Percentiles rank a stretch among this genome's conserved stretches.
phyloP scores from a whole-genome alignment of 2,329 filamentous ascomycete genomes.

The Verticillium alfalfae region DNA sequence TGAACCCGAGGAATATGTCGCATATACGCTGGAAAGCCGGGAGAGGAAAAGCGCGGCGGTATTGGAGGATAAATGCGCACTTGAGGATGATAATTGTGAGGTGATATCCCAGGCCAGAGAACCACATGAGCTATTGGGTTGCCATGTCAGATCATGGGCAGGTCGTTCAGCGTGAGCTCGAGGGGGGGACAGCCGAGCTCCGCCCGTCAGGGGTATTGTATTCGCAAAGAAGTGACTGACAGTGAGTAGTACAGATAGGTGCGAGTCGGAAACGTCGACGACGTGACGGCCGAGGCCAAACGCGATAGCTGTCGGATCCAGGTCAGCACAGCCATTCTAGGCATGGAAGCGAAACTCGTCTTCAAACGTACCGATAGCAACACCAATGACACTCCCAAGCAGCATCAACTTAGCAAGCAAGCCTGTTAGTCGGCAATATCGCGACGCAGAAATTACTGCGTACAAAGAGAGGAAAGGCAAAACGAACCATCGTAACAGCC shows the following conservation, averaged over 20 bases:
- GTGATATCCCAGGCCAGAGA: slow-evolving; percentile 16
- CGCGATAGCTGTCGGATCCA: background rate
- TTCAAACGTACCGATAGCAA: background rate
- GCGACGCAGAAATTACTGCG: too few relatives aligned
- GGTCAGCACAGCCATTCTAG: background rate
- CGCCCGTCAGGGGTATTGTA: background rate
- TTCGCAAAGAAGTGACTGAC: background rate
- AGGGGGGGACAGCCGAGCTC: background rate
- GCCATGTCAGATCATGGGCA: background rate
- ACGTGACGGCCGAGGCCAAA: background rate
- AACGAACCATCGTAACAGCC: background rate
- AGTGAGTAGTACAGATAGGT: background rate
- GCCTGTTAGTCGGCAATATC: too few relatives aligned
- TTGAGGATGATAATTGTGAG: slow-evolving; percentile 22
- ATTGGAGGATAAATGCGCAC: slow-evolving; percentile 28
- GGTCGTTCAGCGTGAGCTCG: background rate
- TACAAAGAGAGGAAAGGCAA: too few relatives aligned
- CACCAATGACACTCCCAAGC: background rate
- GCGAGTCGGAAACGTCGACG: background rate
- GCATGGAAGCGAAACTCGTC: background rate
- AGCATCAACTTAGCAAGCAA: background rate
- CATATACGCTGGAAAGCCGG: slow-evolving; percentile 7
- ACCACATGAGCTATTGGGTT: background rate
- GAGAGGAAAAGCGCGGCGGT: slow-evolving; percentile 23
- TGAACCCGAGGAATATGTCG: slow-evolving; percentile 8